phyloP scores from a whole-genome alignment of 352 stramenopile species.

The Globisporangium parvum region DNA sequence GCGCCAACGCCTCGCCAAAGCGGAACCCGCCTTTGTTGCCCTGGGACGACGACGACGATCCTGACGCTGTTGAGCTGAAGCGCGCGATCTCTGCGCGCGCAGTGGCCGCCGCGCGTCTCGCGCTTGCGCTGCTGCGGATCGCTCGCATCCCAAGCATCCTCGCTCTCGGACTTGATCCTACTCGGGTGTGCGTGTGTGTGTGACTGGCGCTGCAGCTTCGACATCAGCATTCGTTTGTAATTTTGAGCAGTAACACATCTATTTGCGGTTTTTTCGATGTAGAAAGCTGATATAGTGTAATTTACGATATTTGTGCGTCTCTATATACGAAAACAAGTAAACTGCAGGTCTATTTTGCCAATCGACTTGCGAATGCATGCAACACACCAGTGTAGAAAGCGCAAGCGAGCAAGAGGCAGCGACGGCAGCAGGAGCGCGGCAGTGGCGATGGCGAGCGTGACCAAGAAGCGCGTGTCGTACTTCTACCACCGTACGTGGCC shows the following conservation, averaged over 20 bases:
- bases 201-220: slow-evolving; percentile 9
- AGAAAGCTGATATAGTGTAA: not conserved
- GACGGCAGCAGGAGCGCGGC: not conserved
- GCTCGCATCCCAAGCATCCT: slow-evolving; percentile 3
- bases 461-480: slow-evolving; percentile 80
- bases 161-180: not conserved
- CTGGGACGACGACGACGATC: not conserved
- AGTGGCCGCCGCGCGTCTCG: not conserved
- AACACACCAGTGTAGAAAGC: not conserved
- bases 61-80: slow-evolving; percentile 1
- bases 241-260: too few species aligned
- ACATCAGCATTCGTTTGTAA: not conserved
- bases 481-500: slow-evolving; percentile 77
- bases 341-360: too few species aligned
- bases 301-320: too few species aligned
- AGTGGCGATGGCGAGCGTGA: slow-evolving; percentile 31
- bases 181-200: not conserved
- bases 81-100: slow-evolving; percentile 2
- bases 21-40: slow-evolving; percentile 2
- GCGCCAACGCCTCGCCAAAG: slow-evolving; percentile 24
- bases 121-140: slow-evolving; percentile 3
- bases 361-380: not conserved
- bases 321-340: not conserved
- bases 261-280: not conserved
- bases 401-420: not conserved